A percentile compares a stretch with the other conserved stretches of the same genome.
Evolutionary conservation across 2,329 filamentous ascomycete genomes (phyloP).

Genomic region (Kalmusia sp.): DNA sequence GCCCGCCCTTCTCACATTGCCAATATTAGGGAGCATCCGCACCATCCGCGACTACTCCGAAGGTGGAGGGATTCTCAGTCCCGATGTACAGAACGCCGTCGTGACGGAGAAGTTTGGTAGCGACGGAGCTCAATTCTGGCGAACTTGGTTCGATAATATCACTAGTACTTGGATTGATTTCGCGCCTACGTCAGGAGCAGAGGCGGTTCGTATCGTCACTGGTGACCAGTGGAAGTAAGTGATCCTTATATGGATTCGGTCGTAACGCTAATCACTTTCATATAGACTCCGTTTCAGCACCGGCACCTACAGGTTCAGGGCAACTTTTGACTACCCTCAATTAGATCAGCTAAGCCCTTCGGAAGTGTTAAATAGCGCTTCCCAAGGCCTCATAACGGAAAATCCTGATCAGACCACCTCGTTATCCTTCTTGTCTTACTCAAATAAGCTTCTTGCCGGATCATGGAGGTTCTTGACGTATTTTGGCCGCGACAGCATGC

Average conservation of each 20-base stretch:
- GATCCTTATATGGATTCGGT: background rate
- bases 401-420: constrained; percentile 58
- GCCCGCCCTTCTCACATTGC: constrained; percentile 61
- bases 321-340: constrained; percentile 69
- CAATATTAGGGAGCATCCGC: constrained; percentile 68
- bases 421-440: constrained; percentile 69
- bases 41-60: constrained; percentile 70
- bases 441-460: constrained; percentile 67
- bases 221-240: constrained; percentile 42
- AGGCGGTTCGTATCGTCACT: constrained; percentile 46
- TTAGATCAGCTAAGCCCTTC: constrained; percentile 59
- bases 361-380: constrained; percentile 59
- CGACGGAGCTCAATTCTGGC: constrained; percentile 57
- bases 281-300: constrained; percentile 53
- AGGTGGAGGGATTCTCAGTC: constrained; percentile 60
- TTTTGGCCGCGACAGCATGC: constrained; percentile 71
- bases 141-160: constrained; percentile 68
- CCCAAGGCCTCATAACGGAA: constrained; percentile 54
- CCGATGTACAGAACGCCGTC: constrained; percentile 63
- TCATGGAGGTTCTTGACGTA: constrained; percentile 73
- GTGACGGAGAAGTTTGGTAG: constrained; percentile 48
- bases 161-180: constrained; percentile 64
- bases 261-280: background rate
- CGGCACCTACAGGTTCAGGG: constrained; percentile 65
- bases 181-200: constrained; percentile 27